Base-by-base conservation (phyloP, 73 alveolate genomes). In the Paramecium caudatum region DNA sequence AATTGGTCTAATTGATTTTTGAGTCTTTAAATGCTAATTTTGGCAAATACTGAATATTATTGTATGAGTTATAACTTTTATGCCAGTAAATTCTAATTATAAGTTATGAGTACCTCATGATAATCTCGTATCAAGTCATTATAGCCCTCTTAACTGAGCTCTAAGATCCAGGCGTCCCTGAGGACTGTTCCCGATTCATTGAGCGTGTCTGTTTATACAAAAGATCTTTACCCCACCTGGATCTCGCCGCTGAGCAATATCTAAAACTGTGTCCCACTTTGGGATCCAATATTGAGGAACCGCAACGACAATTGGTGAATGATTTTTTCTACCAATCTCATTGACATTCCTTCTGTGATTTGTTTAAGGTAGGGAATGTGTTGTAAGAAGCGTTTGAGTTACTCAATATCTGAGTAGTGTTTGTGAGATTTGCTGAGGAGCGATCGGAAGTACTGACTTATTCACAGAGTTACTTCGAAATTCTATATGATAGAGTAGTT, bases 401-500 rank as follows among this genome's bases (percentile, higher is more conserved):
- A 55, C 46, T 55, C 80, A 4, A 55, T 43, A 23, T 55, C 80
- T 0, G 80, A 21, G 30, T 55, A 55, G 32, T 55, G 46, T 55
- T 55, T 55, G 30, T 55, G 80, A 55, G 80, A 1, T 6, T 43
- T 55, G 23, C 8, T 43, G 10, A 55, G 30, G 30, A 55, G 80
- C 8, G 80, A 55, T 23, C 80, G 80, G 30, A 55, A 55, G n/a
- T 55, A 55, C 80, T 55, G 80, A 37, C 9, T 27, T 55, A 55
- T 55, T 37, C 30, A 43, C 30, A 27, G 80, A 55, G 30, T 27
- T 55, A 55, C 80, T 10, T 55, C 80, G 30, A 55, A 55, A 55
- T 55, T 55, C 80, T 55, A 55, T 23, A 55, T 12, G 23, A 55
- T 55, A 12, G 80, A 55, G 46, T 55, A 55, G 30, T 55, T 55